Conservation (phyloP, 106 monocot species). For the Dioscorea alata region DNA sequence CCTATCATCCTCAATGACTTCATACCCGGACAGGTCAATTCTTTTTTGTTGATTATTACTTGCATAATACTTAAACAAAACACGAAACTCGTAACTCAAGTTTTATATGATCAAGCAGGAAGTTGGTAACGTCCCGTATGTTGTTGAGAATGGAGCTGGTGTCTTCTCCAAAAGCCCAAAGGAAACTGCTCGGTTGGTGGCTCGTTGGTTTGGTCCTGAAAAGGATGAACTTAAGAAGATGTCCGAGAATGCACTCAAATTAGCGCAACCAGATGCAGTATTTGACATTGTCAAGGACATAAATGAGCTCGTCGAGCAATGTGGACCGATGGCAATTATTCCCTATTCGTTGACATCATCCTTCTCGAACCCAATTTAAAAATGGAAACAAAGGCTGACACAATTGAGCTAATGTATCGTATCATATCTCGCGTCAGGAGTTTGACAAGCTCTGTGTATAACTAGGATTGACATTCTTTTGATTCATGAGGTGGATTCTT, state of each 20-base stretch:
- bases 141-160: conserved; percentile 67
- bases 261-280: conserved; percentile 74
- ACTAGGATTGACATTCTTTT: conserved; percentile 30
- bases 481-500: conserved; percentile 5
- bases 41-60: background rate
- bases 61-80: too few relatives aligned
- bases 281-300: conserved; percentile 72
- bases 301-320: conserved; percentile 33
- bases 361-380: conserved; percentile 17
- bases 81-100: background rate
- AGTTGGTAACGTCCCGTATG: conserved; percentile 79
- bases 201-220: conserved; percentile 55
- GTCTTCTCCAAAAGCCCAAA: conserved; percentile 62
- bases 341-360: conserved; percentile 42
- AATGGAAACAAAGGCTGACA: background rate
- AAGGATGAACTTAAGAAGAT: conserved; percentile 47
- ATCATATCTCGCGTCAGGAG: too few relatives aligned
- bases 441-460: conserved; percentile 13
- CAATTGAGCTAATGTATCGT: background rate
- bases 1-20: conserved; percentile 78
- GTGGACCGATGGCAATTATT: conserved; percentile 36
- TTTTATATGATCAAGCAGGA: conserved; percentile 27
- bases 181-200: conserved; percentile 49
- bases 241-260: conserved; percentile 58
- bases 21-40: conserved; percentile 69